A percentile compares a stretch with the other conserved stretches of the same genome.
Conservation (phyloP, 306 rosid genomes). For the Cicer judaicum region DNA sequence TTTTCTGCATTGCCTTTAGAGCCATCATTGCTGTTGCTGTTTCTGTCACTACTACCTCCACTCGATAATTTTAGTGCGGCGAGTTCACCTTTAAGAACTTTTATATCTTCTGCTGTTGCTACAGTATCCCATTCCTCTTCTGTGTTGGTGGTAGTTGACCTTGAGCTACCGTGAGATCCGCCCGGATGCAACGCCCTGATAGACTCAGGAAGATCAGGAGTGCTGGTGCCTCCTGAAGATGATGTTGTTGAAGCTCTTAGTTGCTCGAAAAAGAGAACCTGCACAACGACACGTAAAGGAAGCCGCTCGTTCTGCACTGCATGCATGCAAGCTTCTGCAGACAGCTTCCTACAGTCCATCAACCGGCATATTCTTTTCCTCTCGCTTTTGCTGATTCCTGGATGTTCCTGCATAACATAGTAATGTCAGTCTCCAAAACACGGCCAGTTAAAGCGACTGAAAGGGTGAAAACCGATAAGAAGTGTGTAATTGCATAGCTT, state of each 20-base stretch:
- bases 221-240: conserved; percentile 62
- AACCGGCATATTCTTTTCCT: conserved; percentile 80
- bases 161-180: conserved; percentile 80
- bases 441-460: not conserved
- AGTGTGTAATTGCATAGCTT: conserved; percentile 6
- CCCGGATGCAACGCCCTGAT: conserved; percentile 70
- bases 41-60: conserved; percentile 42
- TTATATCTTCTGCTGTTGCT: conserved; percentile 75
- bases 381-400: conserved; percentile 87
- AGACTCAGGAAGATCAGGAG: conserved; percentile 70
- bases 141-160: conserved; percentile 82
- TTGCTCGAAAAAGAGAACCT: conserved; percentile 94
- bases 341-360: conserved; percentile 91
- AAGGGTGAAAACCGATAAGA: not conserved
- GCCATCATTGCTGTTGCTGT: conserved; percentile 43
- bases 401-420: conserved; percentile 74
- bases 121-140: conserved; percentile 88
- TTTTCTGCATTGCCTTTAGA: conserved; percentile 56
- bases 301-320: conserved; percentile 95
- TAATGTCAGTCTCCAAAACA: conserved; percentile 23
- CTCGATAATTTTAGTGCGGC: conserved; percentile 54
- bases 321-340: conserved; percentile 90
- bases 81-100: conserved; percentile 73
- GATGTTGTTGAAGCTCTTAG: conserved; percentile 63
- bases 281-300: conserved; percentile 83